These are phyloP conservation scores for Claviceps paspali DNA, from an alignment of 2,329 filamentous ascomycete species.

Conservation along the genomic window DNA sequence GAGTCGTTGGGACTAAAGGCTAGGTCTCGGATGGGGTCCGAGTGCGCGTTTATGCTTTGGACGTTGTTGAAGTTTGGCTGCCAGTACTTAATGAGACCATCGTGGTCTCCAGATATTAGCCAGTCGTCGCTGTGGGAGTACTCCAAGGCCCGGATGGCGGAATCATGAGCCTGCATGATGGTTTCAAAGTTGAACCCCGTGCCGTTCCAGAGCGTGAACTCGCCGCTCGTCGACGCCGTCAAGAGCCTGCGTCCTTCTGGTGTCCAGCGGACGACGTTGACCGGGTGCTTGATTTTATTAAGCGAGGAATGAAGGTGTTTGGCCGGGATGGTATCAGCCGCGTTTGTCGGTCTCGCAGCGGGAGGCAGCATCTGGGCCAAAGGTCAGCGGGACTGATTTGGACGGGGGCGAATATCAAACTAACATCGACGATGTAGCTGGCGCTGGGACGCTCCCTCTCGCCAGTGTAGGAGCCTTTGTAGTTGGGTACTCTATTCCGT, in stretches of 20 bases:
- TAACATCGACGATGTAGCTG: conserved; percentile 79
- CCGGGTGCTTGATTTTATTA: conserved; percentile 94
- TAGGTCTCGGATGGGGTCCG: conserved; percentile 77
- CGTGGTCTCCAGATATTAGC: conserved; percentile 90
- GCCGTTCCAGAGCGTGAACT: conserved; percentile 97
- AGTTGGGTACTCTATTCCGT: conserved; percentile 55
- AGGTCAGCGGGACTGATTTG: conserved; percentile 8
- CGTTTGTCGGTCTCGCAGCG: conserved; percentile 53
- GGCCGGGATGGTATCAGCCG: conserved; percentile 80
- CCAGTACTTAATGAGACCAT: conserved; percentile 95
- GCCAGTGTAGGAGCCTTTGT: conserved; percentile 53
- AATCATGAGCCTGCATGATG: conserved; percentile 95
- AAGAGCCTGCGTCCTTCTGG: conserved; percentile 83
- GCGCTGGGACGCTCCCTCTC: conserved; percentile 73
- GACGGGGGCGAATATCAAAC: not conserved
- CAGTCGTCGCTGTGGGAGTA: conserved; percentile 97
- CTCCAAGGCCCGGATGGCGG: conserved; percentile 63
- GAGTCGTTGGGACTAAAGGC: conserved; percentile 87
- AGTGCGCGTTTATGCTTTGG: conserved; percentile 81
- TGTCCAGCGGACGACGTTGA: conserved; percentile 96
- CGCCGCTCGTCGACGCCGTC: conserved; percentile 88
- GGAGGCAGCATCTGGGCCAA: conserved; percentile 66
- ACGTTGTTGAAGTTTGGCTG: conserved; percentile 99
- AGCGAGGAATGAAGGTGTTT: conserved; percentile 95
- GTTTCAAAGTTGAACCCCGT: conserved; percentile 99